phyloP scores from a whole-genome alignment of 2,329 filamentous ascomycete genomes.

The Phialophora expanda region DNA sequence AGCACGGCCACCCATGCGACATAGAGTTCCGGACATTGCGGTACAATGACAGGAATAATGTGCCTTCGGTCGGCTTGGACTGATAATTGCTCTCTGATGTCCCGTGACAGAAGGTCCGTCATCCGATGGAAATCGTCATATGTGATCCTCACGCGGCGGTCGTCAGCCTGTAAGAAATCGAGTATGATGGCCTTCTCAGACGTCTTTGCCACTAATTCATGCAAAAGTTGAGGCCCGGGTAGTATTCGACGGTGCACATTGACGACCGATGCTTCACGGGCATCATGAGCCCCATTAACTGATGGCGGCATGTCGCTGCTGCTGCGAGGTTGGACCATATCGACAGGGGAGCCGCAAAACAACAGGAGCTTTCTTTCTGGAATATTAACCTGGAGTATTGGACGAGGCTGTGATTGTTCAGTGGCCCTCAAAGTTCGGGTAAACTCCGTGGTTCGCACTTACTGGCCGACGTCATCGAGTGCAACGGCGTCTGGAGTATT shows the following conservation, averaged over 20 bases:
- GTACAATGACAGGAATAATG: slow-evolving; percentile 76
- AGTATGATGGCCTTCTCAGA: slow-evolving; percentile 59
- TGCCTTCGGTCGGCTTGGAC: slow-evolving; percentile 12
- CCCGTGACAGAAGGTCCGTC: slow-evolving; percentile 40
- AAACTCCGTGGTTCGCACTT: neutral
- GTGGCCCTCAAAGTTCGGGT: neutral
- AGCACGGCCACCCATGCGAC: slow-evolving; percentile 76
- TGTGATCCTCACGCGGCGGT: slow-evolving; percentile 56
- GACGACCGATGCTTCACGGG: slow-evolving; percentile 58
- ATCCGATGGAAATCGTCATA: slow-evolving; percentile 62
- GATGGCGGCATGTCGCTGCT: slow-evolving; percentile 11
- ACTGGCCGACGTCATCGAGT: slow-evolving; percentile 17
- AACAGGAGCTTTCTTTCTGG: neutral
- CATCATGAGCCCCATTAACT: slow-evolving; percentile 14
- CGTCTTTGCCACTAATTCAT: slow-evolving; percentile 64
- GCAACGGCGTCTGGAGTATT: neutral
- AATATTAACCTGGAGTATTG: neutral
- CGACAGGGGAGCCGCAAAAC: neutral
- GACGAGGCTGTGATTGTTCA: neutral
- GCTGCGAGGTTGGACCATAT: neutral
- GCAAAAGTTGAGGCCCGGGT: slow-evolving; percentile 62
- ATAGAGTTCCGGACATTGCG: slow-evolving; percentile 79
- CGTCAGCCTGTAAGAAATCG: slow-evolving; percentile 64
- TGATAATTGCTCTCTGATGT: slow-evolving; percentile 36
- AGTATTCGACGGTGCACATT: slow-evolving; percentile 61